Conservation (phyloP, 768 basidiomycete species). For the Kwoniella botswanensis region DNA sequence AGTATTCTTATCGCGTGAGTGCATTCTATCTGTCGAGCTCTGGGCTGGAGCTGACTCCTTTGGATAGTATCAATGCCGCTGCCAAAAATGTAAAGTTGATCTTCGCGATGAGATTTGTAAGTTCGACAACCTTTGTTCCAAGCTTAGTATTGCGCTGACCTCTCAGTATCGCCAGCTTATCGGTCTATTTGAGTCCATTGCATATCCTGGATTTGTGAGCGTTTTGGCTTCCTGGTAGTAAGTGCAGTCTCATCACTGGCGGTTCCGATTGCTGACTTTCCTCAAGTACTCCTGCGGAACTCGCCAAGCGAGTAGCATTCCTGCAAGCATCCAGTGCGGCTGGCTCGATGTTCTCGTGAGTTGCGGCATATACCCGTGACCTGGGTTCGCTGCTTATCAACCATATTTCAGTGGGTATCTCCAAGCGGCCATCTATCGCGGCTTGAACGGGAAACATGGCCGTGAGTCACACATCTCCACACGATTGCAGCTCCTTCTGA, state of each 20-base stretch:
- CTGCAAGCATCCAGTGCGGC: slow-evolving; percentile 50
- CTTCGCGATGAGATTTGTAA: not conserved
- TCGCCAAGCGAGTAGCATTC: slow-evolving; percentile 58
- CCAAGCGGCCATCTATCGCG: slow-evolving; percentile 60
- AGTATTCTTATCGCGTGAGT: slow-evolving; percentile 1
- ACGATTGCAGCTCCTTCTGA: not conserved
- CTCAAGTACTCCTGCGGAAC: slow-evolving; percentile 54
- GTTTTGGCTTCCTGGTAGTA: slow-evolving; percentile 16
- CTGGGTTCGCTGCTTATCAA: slow-evolving; percentile 41
- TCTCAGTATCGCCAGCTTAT: not conserved
- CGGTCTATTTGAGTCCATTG: slow-evolving; percentile 9
- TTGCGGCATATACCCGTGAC: slow-evolving; percentile 44
- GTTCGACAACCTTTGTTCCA: not conserved
- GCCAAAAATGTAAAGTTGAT: slow-evolving; percentile 14
- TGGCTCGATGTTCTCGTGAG: slow-evolving; percentile 43
- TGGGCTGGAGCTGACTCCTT: not conserved
- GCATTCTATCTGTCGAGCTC: not conserved
- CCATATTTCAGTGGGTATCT: slow-evolving; percentile 57
- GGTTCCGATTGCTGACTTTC: not conserved
- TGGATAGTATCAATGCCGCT: slow-evolving; percentile 4
- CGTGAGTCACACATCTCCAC: not conserved
- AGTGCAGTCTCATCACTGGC: not conserved
- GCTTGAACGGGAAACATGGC: slow-evolving; percentile 59
- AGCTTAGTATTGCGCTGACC: too few species aligned
- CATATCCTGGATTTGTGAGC: slow-evolving; percentile 6